phyloP scores from a whole-genome alignment of 2,329 filamentous ascomycete genomes.

The Aspergillus ustus region DNA sequence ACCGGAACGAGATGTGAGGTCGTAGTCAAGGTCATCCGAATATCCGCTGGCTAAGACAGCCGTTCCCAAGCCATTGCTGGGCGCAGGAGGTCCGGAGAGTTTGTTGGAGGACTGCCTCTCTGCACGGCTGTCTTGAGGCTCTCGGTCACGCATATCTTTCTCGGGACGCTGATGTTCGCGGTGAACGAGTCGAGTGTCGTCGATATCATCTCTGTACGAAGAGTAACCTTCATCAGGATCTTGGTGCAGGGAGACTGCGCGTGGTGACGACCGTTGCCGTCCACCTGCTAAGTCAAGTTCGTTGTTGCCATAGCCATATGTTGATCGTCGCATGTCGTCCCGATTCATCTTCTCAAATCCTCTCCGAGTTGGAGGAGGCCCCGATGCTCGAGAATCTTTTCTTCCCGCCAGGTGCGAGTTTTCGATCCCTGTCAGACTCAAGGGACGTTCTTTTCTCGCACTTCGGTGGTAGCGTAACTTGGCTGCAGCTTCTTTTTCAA shows the following conservation, averaged over 20 bases:
- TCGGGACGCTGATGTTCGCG: slow-evolving; percentile 34
- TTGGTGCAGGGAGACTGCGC: slow-evolving; percentile 54
- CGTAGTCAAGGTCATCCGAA: slow-evolving; percentile 38
- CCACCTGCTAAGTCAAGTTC: slow-evolving; percentile 42
- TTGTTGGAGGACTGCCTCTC: slow-evolving; percentile 24
- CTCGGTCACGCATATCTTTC: slow-evolving; percentile 24
- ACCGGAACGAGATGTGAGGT: slow-evolving; percentile 29
- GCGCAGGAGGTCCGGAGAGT: slow-evolving; percentile 19
- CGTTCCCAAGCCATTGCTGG: slow-evolving; percentile 40
- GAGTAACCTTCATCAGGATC: slow-evolving; percentile 50
- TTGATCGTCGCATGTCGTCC: slow-evolving; percentile 31
- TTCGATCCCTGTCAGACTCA: slow-evolving; percentile 47
- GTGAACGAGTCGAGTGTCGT: slow-evolving; percentile 48
- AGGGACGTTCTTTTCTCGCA: slow-evolving; percentile 37
- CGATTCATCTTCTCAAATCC: slow-evolving; percentile 43
- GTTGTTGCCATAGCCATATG: slow-evolving; percentile 30
- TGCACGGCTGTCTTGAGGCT: slow-evolving; percentile 27
- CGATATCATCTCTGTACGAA: slow-evolving; percentile 50
- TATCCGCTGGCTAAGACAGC: slow-evolving; percentile 43
- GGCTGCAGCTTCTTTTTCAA: slow-evolving; percentile 50
- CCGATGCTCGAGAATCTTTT: slow-evolving; percentile 35
- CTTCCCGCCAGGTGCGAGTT: slow-evolving; percentile 32
- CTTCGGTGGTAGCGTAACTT: slow-evolving; percentile 37
- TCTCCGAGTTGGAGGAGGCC: slow-evolving; percentile 44
- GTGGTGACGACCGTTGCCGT: slow-evolving; percentile 45